These are phyloP conservation scores for Westerdykella aurantiaca DNA, from an alignment of 2,329 filamentous ascomycete species.

Conservation along the genomic window DNA sequence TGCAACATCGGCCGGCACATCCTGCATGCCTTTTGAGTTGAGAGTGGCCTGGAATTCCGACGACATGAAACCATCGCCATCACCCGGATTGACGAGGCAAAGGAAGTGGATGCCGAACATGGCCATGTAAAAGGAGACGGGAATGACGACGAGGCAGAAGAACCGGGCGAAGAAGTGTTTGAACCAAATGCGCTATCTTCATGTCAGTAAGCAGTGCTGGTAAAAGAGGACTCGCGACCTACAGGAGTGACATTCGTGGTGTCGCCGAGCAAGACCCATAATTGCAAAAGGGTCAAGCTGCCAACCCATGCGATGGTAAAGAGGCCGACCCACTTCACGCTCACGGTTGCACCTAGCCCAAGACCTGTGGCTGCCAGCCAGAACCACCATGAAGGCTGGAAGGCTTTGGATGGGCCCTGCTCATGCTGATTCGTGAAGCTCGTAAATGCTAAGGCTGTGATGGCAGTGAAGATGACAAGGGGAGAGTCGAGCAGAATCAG, in stretches of 20 bases:
- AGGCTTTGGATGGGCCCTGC: constrained; percentile 80
- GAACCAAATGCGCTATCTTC: constrained; percentile 64
- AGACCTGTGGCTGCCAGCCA: constrained; percentile 86
- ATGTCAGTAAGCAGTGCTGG: background rate
- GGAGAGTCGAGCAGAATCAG: constrained; percentile 95
- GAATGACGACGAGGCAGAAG: constrained; percentile 89
- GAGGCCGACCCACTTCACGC: constrained; percentile 97
- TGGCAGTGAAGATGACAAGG: constrained; percentile 84
- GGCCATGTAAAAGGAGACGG: constrained; percentile 82
- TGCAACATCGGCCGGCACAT: constrained; percentile 85
- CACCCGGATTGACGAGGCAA: constrained; percentile 87
- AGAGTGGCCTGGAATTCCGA: constrained; percentile 97
- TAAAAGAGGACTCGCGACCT: constrained; percentile 24
- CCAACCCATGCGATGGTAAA: constrained; percentile 99
- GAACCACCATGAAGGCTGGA: constrained; percentile 93
- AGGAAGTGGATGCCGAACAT: constrained; percentile 98
- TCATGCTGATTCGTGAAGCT: constrained; percentile 98
- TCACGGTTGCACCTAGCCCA: constrained; percentile 80
- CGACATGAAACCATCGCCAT: constrained; percentile 99
- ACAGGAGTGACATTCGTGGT: constrained; percentile 74
- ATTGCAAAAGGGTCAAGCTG: constrained; percentile 78
- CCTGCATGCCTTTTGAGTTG: constrained; percentile 94
- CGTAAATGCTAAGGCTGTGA: constrained; percentile 83
- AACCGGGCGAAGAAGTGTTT: constrained; percentile 90
- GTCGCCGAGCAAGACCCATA: constrained; percentile 93